Evolutionary conservation across 2,329 filamentous ascomycete genomes (phyloP), one percentile per base, ranked within the genome.

Genomic region (Sporothrix mexicana): DNA sequence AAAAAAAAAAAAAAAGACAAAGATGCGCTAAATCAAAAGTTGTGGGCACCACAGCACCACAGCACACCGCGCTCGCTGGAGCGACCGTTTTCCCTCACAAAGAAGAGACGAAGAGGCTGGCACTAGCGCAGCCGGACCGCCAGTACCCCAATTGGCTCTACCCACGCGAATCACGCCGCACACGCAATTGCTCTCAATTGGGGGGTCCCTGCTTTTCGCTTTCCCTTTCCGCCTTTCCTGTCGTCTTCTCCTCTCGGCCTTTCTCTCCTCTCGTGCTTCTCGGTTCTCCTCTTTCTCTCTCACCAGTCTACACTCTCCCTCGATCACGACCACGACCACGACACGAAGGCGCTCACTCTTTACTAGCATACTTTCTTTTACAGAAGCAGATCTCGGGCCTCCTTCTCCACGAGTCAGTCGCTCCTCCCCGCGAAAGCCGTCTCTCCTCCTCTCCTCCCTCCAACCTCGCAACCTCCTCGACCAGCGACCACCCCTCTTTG

Each of bases 131-230:
- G 5, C 6, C 53, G 23, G 23, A 20, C 41, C 47, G 10, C 66
- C 49, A 69, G 17, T 49, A 41, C 43, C 6, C 13, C 47, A 13
- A 69, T 15, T 15, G 36, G 36, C 41, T n/a, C 30, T 9, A 17
- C 30, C 30, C 51, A 47, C 69, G 55, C 55, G 55, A 71, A 43
- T 51, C 69, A 62, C 47, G 64, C 69, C 55, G 69, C 55, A 55
- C 36, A 70, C 67, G 30, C 67, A 69, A 70, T 69, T 45, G 36
- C 15, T 36, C 30, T 36, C 57, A 61, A 61, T 62, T 41, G 59
- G 59, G 25, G 59, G 59, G 25, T 30, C 68, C 55, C 70, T 30
- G 30, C 55, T 51, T 55, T 55, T 15, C 23, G 17, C 69, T 51
- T 30, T 71, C 17, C n/a, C 36, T 9, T n/a, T 23, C 25, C 23